phyloP scores from a whole-genome alignment of 1,284 basidiomycete species.

The Pascua guehoae region DNA sequence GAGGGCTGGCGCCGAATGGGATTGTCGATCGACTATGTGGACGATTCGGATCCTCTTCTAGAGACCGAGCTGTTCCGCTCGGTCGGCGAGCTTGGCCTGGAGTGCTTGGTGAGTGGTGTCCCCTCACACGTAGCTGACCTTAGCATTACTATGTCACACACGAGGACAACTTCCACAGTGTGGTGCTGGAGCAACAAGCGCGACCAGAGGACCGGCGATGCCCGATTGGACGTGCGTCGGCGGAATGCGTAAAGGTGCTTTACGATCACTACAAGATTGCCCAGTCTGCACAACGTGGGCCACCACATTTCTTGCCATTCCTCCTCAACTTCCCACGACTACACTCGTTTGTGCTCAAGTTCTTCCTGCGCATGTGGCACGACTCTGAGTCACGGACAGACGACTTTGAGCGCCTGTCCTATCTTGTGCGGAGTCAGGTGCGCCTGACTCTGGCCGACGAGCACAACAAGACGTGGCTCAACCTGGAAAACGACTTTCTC shows the following conservation, averaged over 20 bases:
- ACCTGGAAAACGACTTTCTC: slow-evolving; percentile 79
- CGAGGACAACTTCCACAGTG: slow-evolving; percentile 79
- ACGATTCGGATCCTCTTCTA: slow-evolving; percentile 68
- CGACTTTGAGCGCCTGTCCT: slow-evolving; percentile 78
- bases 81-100: slow-evolving; percentile 78
- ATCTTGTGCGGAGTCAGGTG: slow-evolving; percentile 81
- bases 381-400: slow-evolving; percentile 77
- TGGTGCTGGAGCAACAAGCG: slow-evolving; percentile 79
- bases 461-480: slow-evolving; percentile 73
- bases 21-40: slow-evolving; percentile 51
- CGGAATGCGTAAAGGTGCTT: slow-evolving; percentile 65
- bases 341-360: slow-evolving; percentile 75
- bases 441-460: slow-evolving; percentile 74
- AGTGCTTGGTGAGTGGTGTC: slow-evolving; percentile 62
- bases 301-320: slow-evolving; percentile 81
- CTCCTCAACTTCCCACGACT: slow-evolving; percentile 81
- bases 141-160: slow-evolving; percentile 62
- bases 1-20: slow-evolving; percentile 52
- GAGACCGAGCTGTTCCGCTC: slow-evolving; percentile 80
- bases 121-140: slow-evolving; percentile 41
- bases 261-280: slow-evolving; percentile 62
- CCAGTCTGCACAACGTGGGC: slow-evolving; percentile 44
- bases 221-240: slow-evolving; percentile 70
- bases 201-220: slow-evolving; percentile 73
- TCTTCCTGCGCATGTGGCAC: slow-evolving; percentile 90